phyloP scores from a whole-genome alignment of 768 basidiomycete species.

The Tulasnella sp. region DNA sequence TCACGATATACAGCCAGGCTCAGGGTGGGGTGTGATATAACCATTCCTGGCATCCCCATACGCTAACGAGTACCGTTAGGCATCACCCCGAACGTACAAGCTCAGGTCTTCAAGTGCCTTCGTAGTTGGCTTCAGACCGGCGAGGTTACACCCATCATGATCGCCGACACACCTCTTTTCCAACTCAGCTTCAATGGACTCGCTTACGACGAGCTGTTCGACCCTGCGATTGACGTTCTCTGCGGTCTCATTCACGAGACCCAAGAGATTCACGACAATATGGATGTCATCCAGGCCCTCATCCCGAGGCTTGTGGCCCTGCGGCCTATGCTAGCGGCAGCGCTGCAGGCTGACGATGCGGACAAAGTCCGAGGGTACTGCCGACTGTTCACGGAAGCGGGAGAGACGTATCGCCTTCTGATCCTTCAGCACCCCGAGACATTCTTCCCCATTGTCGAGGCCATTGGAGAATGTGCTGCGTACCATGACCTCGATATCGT shows the following conservation, averaged over 20 bases:
- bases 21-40: constrained; percentile 47
- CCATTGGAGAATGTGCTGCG: constrained; percentile 86
- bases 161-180: constrained; percentile 75
- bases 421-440: constrained; percentile 83
- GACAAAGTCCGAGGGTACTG: constrained; percentile 86
- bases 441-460: constrained; percentile 92
- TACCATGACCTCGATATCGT: constrained; percentile 93
- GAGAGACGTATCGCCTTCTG: constrained; percentile 87
- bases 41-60: not conserved
- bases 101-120: constrained; percentile 74
- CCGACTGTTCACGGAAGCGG: constrained; percentile 92
- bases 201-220: constrained; percentile 78
- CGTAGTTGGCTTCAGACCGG: constrained; percentile 84
- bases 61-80: constrained; percentile 41
- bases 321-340: constrained; percentile 49
- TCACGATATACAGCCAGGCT: constrained; percentile 85
- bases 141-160: constrained; percentile 55
- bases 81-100: constrained; percentile 68
- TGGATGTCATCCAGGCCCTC: constrained; percentile 78
- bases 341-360: constrained; percentile 53
- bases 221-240: constrained; percentile 82
- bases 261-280: constrained; percentile 92
- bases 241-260: constrained; percentile 97
- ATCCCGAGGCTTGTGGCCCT: constrained; percentile 79
- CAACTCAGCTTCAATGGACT: constrained; percentile 77